These are phyloP conservation scores for Ceratobasidium sp. DNA, from an alignment of 1,284 basidiomycete species.

Conservation along the genomic window DNA sequence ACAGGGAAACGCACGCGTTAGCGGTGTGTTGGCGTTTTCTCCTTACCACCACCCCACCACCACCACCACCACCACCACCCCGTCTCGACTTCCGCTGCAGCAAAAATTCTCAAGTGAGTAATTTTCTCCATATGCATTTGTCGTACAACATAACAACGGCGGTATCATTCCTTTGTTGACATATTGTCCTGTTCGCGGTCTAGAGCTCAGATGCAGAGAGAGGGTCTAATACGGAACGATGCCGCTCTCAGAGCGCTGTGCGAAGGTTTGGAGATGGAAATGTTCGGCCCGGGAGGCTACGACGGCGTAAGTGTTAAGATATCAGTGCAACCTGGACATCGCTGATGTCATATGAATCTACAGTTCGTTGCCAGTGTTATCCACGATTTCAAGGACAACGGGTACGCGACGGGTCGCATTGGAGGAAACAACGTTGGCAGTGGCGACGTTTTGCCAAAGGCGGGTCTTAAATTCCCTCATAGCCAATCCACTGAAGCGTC, in stretches of 20 bases:
- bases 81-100: background rate
- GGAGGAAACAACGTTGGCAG: background rate
- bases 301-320: background rate
- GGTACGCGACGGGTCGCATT: background rate
- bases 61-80: background rate
- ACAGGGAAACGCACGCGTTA: background rate
- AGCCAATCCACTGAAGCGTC: background rate
- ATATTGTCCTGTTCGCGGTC: background rate
- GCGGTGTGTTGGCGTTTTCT: background rate
- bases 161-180: background rate
- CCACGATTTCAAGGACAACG: background rate
- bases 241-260: background rate
- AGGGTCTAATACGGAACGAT: background rate
- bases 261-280: background rate
- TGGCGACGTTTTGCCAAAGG: background rate
- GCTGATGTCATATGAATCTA: background rate
- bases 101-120: background rate
- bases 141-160: background rate
- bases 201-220: background rate
- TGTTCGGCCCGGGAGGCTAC: background rate
- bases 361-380: background rate
- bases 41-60: background rate
- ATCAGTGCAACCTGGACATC: background rate
- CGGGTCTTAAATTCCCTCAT: background rate
- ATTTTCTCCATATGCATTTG: background rate